Base-by-base conservation (phyloP, 106 monocot species). In the Dioscorea alata region DNA sequence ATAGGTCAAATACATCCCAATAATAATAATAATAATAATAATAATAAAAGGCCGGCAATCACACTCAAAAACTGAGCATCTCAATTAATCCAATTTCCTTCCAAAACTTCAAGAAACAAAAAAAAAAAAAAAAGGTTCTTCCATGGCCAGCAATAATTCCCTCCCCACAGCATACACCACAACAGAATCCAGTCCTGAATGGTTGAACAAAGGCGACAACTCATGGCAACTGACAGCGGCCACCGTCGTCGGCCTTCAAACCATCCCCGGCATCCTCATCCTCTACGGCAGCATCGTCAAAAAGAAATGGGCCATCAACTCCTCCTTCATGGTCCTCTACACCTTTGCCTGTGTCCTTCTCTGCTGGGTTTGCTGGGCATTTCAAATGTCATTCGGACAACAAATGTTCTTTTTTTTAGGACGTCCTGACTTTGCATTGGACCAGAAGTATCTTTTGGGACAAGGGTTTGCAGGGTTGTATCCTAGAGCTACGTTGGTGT, bases 291-390 rank as follows among this genome's bases (percentile, higher is more conserved):
- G 79, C 63, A 79, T 79, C 42, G 79, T 69, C 12, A 79, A 79
- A 57, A 79, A 83, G 71, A 83, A 83, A 31, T 83, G 78, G 78
- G 78, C 83, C 1, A 73, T 84, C 10, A 84, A 84, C 67, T 84
- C 79, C 0, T 80, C 84, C 33, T 84, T 84, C 80, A 80, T 80
- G 84, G 76, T 70, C 60, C 77, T 80, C 61, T 84, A 84, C 73
- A 80, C 84, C 76, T 84, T 76, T 61, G 80, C 84, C 33, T 72
- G 76, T 16, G 73, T 66, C 18, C 67, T 79, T 34, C 23, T 79
- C 23, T 60, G 66, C 57, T 79, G 79, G 79, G 79, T 79, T 14
- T 56, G 16, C 31, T 62, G 67, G 66, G 79, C 48, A 13, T 69
- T 68, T 68, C 33, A 69, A 17, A 73, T 79, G 79, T 73, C 79